Base-by-base conservation (phyloP, 441 rosid species). In the Pelargonium australe region DNA sequence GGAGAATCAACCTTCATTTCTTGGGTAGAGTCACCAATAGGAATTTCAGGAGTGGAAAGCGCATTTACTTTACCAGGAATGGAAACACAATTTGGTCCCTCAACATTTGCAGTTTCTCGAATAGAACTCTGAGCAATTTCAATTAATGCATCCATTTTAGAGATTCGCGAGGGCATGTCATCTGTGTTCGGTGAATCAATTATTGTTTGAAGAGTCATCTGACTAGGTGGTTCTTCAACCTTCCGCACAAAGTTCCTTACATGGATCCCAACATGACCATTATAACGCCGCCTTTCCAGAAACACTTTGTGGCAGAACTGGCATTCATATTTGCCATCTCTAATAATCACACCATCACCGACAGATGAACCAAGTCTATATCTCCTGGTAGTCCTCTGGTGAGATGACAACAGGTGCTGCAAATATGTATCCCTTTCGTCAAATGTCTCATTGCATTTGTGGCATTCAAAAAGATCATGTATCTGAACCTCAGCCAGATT, bases 71-170 rank as follows among this genome's bases (percentile, higher is more conserved):
- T 73, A 67, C 70, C 82, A 45, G 72, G 60, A 66, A 61, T 7
- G 37, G 69, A 70, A 40, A 65, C 73, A 71, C 69, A 78, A 71
- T 49, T 62, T 31, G 70, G 62, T 73, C 79, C 82, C 74, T 64
- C 74, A 49, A 72, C 10, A 64, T 77, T 40, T 11, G 83, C 75
- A 72, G 79, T 84, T 72, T 87, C 86, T 28, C 76, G 83, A 68
- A 87, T 85, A n/a, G 93, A 86, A 77, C 74, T 85, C 80, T 87
- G 91, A 17, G 96, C 96, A 74, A 87, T 87, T 83, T 89, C 93
- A 76, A 89, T 80, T 69, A 89, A 69, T 19, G 93, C 96, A 77
- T 89, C 93, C 93, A 89, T 89, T 79, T 80, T 89, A 72, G 93
- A 87, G 28, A 79, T 85, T 74, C 80, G 79, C 0, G 75, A 10